Evolutionary conservation across 768 basidiomycete genomes (phyloP), one percentile per base, ranked within the genome.

Genomic region (Rhodocollybia butyracea): DNA sequence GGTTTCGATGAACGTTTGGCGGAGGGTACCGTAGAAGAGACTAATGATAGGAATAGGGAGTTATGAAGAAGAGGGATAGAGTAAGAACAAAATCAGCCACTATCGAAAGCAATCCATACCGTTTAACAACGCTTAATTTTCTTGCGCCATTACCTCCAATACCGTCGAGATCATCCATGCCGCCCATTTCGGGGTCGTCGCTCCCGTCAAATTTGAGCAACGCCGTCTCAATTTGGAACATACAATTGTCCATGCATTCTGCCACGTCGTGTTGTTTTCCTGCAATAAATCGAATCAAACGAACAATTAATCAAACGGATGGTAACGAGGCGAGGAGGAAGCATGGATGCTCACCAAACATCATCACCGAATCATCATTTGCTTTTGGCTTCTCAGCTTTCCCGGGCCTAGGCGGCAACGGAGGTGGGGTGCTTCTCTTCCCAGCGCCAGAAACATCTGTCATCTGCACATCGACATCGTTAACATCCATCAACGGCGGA

Each of bases 181-280:
- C 81, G 55, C 68, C 69, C 47, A 76, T 63, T 3, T 27, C 42
- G 11, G 10, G 24, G 12, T 71, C 78, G 15, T 30, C 31, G 13
- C 24, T 46, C 2, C 48, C 48, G 48, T 82, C 82, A 57, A 94
- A 89, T 63, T 89, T 89, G 36, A 93, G 76, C 45, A 93, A 68
- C 1, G 94, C 94, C 3, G 92, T 89, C 70, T 99, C 97, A 48
- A 98, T 94, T 70, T 98, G 97, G 73, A 97, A 97, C 79, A 99
- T 89, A 74, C 95, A 95, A 64, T 98, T 98, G 70, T 98, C 96
- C 89, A 98, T 93, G 71, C 96, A 98, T 71, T 99, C 97, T 0
- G 96, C 88, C 12, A 98, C 95, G 67, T 99, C 97, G 64, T 99
- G 96, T 64, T 99, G 97, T 63, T 89, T 88, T 5, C 96, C 94